A percentile compares a stretch with the other conserved stretches of the same genome.
These are phyloP conservation scores for Solanum chilense DNA, from an alignment of 257 asterid species.

Conservation along the genomic window DNA sequence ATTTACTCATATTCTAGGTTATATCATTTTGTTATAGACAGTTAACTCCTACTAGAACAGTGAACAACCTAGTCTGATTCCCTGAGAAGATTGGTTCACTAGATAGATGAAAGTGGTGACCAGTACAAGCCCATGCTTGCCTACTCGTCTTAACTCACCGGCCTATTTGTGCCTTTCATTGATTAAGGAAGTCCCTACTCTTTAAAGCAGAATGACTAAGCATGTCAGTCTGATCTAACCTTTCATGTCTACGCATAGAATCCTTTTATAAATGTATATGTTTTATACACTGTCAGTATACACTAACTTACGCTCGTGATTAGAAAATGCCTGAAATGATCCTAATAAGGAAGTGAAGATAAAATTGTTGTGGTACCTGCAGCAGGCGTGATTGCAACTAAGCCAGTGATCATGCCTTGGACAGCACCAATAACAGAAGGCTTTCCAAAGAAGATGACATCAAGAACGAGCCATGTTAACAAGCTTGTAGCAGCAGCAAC, in stretches of 20 bases:
- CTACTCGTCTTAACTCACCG: not conserved
- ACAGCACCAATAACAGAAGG: conserved; percentile 58
- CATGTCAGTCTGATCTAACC: not conserved
- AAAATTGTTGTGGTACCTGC: conserved; percentile 36
- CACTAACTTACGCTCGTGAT: not conserved
- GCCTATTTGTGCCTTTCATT: not conserved
- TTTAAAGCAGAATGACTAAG: not conserved
- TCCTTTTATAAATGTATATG: not conserved
- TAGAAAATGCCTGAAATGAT: not conserved
- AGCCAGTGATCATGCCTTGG: conserved; percentile 63
- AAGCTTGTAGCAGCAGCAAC: conserved; percentile 51
- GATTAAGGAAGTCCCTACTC: not conserved
- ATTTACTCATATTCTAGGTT: not conserved
- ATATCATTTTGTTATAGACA: not conserved
- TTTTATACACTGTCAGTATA: not conserved
- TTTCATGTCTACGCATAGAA: too few relatives aligned
- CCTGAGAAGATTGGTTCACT: not conserved
- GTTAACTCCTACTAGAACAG: not conserved
- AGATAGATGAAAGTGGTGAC: not conserved
- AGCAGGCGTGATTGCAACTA: conserved; percentile 57
- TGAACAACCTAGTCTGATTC: not conserved
- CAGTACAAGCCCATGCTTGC: not conserved
- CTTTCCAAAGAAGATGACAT: conserved; percentile 37
- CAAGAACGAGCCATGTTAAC: conserved; percentile 51
- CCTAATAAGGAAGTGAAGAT: not conserved